Percentiles rank a stretch among this genome's conserved stretches.
Conservation (phyloP, 2,329 filamentous ascomycete genomes). For the Chrysoporthe austroafricana region DNA sequence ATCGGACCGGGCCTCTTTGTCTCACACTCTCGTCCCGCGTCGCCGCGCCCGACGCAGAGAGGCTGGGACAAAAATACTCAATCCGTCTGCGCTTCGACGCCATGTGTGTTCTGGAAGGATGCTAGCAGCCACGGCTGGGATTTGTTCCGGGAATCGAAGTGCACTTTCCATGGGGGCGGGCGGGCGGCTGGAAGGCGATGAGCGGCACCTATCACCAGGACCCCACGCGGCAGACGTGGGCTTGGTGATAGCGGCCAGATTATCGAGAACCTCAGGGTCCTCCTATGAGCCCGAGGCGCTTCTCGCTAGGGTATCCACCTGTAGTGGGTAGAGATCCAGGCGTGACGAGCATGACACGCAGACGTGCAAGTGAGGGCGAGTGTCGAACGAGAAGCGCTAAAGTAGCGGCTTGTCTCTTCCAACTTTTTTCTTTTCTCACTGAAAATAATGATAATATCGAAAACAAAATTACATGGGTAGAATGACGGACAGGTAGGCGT, state of each 20-base stretch:
- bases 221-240: not conserved
- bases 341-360: not conserved
- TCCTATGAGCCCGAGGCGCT: not conserved
- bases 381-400: no score
- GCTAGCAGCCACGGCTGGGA: not conserved
- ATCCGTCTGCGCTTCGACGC: not conserved
- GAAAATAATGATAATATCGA: no score
- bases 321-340: not conserved
- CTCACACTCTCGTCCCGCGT: not conserved
- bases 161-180: not conserved
- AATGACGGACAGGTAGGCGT: no score
- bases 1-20: conserved; percentile 9
- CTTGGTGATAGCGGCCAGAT: no score
- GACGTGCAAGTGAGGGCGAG: no score
- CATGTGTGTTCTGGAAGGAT: not conserved
- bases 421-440: no score
- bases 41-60: not conserved
- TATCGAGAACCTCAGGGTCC: not conserved
- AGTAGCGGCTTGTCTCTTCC: no score
- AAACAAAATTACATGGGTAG: no score
- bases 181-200: not conserved
- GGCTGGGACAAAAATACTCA: not conserved
- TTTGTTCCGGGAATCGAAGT: not conserved
- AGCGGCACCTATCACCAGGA: no score
- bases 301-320: not conserved